Base-by-base conservation (phyloP, 345 rosid genomes). In the Citrus unshiu region DNA sequence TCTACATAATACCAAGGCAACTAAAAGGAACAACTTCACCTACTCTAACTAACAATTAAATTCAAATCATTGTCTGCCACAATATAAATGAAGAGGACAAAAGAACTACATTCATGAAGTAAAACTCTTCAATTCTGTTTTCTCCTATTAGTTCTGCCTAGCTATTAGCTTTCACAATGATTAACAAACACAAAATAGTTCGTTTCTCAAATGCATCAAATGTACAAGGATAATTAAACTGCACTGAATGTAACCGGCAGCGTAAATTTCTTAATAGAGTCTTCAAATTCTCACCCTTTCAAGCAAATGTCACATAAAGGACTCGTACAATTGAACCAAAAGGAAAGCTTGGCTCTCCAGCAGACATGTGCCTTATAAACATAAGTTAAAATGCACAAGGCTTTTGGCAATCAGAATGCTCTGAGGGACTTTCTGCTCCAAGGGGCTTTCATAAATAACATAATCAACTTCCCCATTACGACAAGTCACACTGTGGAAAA, bases 31-130 rank as follows among this genome's bases (percentile, higher is more conserved):
- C 61, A 57, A 73, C 46, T 37, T 22, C 72, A 65, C 24, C 72
- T 22, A 65, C 46, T 65, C 63, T 65, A 51, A 54, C 49, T 22
- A 34, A 65, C 34, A 65, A 76, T 54, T 51, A 6, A 49, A 18
- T 64, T 43, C 69, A 74, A 62, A 74, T 74, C 77, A 74, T 74
- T 43, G 7, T 65, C 40, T 25, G 77, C 39, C 59, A 40, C 57
- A 43, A 73, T 9, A 18, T 61, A 43, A 74, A 74, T 9, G 68
- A 61, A 61, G 2, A 43, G 19, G 43, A 27, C 18, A 18, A 14
- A 29, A 30, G 22, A 34, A 72, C 75, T 32, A 9, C 58, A 18
- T 18, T 54, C 58, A 18, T 5, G 7, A 6, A 64, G 40, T 64
- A 18, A 32, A 64, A 16, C 40, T 30, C 19, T 64, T 64, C 40